A percentile compares a stretch with the other conserved stretches of the same genome.
phyloP scores from a whole-genome alignment of 2,329 filamentous ascomycete genomes.

The Apiospora sp. region DNA sequence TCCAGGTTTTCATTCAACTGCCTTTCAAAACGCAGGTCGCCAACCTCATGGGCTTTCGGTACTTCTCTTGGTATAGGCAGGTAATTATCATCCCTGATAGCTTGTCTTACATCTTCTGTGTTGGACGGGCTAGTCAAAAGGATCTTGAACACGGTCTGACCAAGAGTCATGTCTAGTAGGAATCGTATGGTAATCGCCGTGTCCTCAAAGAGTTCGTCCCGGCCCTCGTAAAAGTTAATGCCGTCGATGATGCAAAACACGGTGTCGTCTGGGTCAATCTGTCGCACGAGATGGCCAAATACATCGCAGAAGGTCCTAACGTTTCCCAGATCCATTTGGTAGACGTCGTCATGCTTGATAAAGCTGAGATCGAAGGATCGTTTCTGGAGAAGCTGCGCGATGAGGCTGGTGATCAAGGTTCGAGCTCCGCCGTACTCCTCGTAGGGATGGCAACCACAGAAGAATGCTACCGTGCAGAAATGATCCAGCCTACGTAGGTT shows the following conservation, averaged over 20 bases:
- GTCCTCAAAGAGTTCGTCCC: not conserved
- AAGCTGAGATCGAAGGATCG: not conserved
- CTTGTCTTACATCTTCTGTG: not conserved
- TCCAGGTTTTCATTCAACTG: not conserved
- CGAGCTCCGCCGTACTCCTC: not conserved
- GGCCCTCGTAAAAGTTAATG: not conserved
- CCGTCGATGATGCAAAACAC: not conserved
- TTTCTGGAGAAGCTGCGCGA: not conserved
- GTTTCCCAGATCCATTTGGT: not conserved
- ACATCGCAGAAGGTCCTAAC: not conserved
- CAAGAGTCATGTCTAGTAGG: not conserved
- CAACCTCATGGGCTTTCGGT: not conserved
- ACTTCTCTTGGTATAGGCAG: not conserved
- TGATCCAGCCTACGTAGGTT: not conserved
- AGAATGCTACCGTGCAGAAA: not conserved
- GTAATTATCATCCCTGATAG: not conserved
- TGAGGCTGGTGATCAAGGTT: not conserved
- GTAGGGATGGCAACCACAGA: not conserved
- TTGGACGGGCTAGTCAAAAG: not conserved
- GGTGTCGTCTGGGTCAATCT: not conserved
- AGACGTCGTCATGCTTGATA: not conserved
- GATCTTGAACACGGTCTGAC: not conserved
- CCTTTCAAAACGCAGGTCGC: not conserved
- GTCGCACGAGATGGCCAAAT: not conserved
- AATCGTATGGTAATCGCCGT: not conserved